Evolutionary conservation across 108 stramenopile genomes (phyloP), one percentile per base, ranked within the genome.

Genomic region (Cyclostephanos invisitatus): DNA sequence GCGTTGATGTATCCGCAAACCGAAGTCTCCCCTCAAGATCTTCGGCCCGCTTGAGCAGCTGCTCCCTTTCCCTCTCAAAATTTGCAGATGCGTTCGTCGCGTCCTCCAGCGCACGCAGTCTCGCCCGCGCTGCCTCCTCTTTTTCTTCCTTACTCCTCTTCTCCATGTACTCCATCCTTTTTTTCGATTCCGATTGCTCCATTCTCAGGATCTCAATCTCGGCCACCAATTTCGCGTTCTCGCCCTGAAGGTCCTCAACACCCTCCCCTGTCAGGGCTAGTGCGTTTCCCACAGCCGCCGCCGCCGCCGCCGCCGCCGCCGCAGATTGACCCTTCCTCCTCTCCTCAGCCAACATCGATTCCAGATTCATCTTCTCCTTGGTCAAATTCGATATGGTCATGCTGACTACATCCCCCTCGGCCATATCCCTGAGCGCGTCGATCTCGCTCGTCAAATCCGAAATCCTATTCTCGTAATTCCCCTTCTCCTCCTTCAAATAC

Each of bases 401-500:
- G 37, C 66, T 75, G 29, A 75, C 74, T 0, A 75, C 74, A 14
- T 60, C 61, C 35, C 48, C 74, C 48, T 67, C 49, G 12, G 14
- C 35, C 50, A 21, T 22, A 49, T 49, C 64, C 21, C 64, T 46
- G 14, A 49, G 20, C 12, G 40, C 32, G 15, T 54, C 32, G 21
- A 76, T 44, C 38, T 69, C 54, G 10, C 2, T 27, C 42, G 18
- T 29, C 17, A 76, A 28, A 25, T 76, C 54, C n/a, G 36, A 38
- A 24, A 38, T 60, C 29, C 15, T 38, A 8, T 24, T 56, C 48
- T 76, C 68, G 44, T 76, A 55, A 3, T 29, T n/a, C 32, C 24
- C 20, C 29, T 76, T 76, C 36, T 76, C 75, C 54, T 76, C 75
- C 75, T 76, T 76, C 9, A 77, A 49, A 57, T 70, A 77, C 54